Percentiles rank a stretch among this genome's conserved stretches.
phyloP scores from a whole-genome alignment of 164 flowering plant species.

The Kalanchoe fedtschenkoi region DNA sequence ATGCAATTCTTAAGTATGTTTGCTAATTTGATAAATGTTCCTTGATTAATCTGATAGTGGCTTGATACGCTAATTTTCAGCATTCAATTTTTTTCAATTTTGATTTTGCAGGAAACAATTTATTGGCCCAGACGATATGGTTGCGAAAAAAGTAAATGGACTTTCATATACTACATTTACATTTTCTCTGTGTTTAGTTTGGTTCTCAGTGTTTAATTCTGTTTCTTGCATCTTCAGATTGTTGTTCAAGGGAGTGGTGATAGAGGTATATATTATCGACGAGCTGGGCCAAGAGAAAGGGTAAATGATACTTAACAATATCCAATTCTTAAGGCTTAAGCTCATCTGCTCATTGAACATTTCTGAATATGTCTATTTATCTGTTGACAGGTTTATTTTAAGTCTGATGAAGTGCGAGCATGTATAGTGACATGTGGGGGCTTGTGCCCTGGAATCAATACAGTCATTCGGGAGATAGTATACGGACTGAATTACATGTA shows the following conservation, averaged over 20 bases:
- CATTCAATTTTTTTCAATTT: not conserved
- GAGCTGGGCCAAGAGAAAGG: slow-evolving; percentile 46
- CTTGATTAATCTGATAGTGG: not conserved
- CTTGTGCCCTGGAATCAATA: slow-evolving; percentile 66
- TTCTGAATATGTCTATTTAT: not conserved
- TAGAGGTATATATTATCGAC: slow-evolving; percentile 35
- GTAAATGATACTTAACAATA: slow-evolving; percentile 9
- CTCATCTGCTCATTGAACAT: not conserved
- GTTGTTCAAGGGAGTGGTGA: slow-evolving; percentile 33
- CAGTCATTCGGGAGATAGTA: slow-evolving; percentile 64
- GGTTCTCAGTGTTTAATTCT: not conserved
- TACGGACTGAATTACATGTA: slow-evolving; percentile 50
- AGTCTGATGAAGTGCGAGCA: slow-evolving; percentile 51
- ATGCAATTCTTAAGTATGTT: slow-evolving; percentile 32
- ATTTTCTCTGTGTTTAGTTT: not conserved
- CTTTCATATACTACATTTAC: not conserved
- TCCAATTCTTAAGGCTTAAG: not conserved
- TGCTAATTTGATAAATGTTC: too few species aligned
- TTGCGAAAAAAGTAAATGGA: slow-evolving; percentile 1
- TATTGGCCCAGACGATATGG: slow-evolving; percentile 7
- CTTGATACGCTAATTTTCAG: not conserved
- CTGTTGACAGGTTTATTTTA: slow-evolving; percentile 44
- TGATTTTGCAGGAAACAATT: slow-evolving; percentile 4
- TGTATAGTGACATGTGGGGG: slow-evolving; percentile 75
- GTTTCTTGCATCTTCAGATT: slow-evolving; percentile 15